These are phyloP conservation scores for Viola odorata DNA, from an alignment of 345 rosid genomes.

Conservation along the genomic window DNA sequence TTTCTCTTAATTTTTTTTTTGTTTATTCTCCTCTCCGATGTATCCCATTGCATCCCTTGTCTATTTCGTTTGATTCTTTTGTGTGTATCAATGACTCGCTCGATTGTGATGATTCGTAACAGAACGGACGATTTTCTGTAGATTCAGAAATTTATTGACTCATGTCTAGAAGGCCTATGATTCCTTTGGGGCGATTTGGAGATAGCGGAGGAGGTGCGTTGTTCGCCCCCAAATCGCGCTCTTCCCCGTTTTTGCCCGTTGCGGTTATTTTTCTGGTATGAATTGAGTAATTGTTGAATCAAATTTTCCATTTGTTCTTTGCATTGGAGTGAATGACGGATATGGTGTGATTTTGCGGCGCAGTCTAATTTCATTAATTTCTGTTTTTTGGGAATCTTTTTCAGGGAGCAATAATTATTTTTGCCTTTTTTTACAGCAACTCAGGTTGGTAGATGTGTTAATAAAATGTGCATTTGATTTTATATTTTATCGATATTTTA, in stretches of 20 bases:
- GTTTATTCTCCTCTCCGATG: neutral
- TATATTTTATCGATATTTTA: too few relatives aligned
- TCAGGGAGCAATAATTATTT: slow-evolving; percentile 32
- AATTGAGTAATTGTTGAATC: neutral
- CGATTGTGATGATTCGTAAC: neutral
- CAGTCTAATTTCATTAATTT: neutral
- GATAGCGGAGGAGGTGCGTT: slow-evolving; percentile 15
- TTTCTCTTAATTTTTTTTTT: neutral
- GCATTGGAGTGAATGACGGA: neutral
- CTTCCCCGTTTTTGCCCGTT: slow-evolving; percentile 27
- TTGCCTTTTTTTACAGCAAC: slow-evolving; percentile 24
- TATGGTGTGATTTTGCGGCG: neutral
- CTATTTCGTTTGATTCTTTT: neutral
- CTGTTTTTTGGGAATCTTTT: neutral
- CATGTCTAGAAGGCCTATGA: slow-evolving; percentile 37
- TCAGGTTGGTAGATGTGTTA: slow-evolving; percentile 28
- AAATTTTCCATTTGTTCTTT: neutral
- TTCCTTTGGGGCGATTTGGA: slow-evolving; percentile 26
- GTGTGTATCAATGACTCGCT: neutral
- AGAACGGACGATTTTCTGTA: too few relatives aligned
- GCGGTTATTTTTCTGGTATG: slow-evolving; percentile 28
- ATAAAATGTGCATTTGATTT: too few relatives aligned
- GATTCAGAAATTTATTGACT: neutral
- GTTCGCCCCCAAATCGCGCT: slow-evolving; percentile 24
- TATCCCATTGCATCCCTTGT: neutral